Base-by-base conservation (phyloP, 768 basidiomycete species). In the Obba rivulosa region DNA sequence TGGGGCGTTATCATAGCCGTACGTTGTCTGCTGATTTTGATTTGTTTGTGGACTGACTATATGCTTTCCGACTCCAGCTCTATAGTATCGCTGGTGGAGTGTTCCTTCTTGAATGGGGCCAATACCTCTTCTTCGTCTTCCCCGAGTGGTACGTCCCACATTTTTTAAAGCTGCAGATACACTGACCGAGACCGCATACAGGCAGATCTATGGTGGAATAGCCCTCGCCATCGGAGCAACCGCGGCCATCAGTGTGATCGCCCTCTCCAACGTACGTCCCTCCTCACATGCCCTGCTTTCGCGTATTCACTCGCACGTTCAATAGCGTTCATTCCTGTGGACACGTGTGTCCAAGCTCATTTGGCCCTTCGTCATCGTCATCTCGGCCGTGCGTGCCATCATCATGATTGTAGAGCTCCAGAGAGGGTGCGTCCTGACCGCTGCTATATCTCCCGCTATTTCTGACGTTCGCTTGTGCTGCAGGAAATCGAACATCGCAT, bases 381-480 rank as follows among this genome's bases (percentile, higher is more conserved):
- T 82, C 50, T 73, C 69, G 59, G 78, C 77, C 22, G 62, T 87
- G 48, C 78, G 85, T 49, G 81, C 79, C 36, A 81, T 83, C 60
- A 60, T 85, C 51, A 87, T 87, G 80, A 82, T 86, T 62, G 79
- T 84, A 61, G 69, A 85, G 66, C 76, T 87, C 51, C 73, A 83
- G 61, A 76, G 83, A 63, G 80, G 79, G 82, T 83, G 66, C 62
- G 78, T 68, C 59, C 59, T 43, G 46, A 48, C 43, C 34, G 31
- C 10, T 45, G 13, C 24, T 31, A 38, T 38, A 35, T 16, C 46
- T 23, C 21, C 20, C 43, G 16, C 21, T n/a, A 23, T 37, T 23
- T 14, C 43, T 7, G 7, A 31, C 22, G 39, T 17, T 10, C 21
- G 5, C 17, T 24, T n/a, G 13, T 35, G 34, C 43, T 42, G 48